Base-by-base conservation (phyloP, 768 basidiomycete species). In the Amanita polypyramis region DNA sequence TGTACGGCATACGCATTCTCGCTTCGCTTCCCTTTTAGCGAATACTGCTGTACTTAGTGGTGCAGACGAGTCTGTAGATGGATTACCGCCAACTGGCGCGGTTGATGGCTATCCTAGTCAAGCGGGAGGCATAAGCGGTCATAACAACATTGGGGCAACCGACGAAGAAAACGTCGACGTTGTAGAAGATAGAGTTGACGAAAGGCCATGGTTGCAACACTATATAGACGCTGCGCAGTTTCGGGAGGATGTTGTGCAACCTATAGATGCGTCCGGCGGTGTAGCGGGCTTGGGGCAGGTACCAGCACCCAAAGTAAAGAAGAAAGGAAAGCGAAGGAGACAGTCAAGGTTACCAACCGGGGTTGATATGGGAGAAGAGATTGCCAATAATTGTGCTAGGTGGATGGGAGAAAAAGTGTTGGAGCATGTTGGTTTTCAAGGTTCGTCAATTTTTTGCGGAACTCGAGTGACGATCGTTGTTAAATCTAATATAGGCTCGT, bases 371-470 rank as follows among this genome's bases (percentile, higher is more conserved):
- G 85, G 82, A 1, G 73, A 73, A 50, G 65, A 70, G 49, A 79
- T 72, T 50, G 80, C 82, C 6, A 63, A 67, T 37, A 73, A 79
- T 47, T 93, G 83, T 65, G 58, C 84, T 57, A 68, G 72, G 54
- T 90, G 82, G 87, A 76, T 79, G 74, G 70, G 76, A 19, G 66
- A 68, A 45, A 91, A 88, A 67, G 72, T 95, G 43, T 58, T 96
- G 56, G 91, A 95, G 55, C 94, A 96, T 69, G 73, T 75, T 41
- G 93, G 93, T 2, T 96, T 96, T 58, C 94, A 96, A 72, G 89
- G 92, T 85, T 49, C 11, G 20, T 42, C n/a, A 3, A 25, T 12
- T 2, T 25, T 7, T 17, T 19, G 7, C 19, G 2, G 3, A 10
- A 36, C 19, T 32, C 5, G n/a, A 29, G 9, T 25, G 15, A 8